Percentiles rank a stretch among this genome's conserved stretches.
phyloP scores from a whole-genome alignment of 164 flowering plant genomes.

The Magnolia kwangsiensis region DNA sequence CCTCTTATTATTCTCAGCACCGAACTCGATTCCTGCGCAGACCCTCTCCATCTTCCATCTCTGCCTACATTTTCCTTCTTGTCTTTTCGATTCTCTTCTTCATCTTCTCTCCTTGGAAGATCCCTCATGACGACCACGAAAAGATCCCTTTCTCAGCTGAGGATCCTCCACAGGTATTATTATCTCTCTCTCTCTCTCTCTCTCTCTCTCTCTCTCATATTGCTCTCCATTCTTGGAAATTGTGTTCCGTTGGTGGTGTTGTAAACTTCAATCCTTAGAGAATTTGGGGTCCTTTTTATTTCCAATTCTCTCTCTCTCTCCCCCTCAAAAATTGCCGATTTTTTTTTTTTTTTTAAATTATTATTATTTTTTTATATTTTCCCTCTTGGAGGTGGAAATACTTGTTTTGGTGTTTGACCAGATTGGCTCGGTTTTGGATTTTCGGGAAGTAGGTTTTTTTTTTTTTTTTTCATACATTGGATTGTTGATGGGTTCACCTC shows the following conservation, averaged over 20 bases:
- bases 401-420: neutral
- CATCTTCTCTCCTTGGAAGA: constrained; percentile 6
- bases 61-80: constrained; percentile 7
- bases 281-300: too few relatives aligned
- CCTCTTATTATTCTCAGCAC: constrained; percentile 1
- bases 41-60: constrained; percentile 3
- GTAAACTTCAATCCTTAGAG: too few relatives aligned
- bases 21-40: neutral
- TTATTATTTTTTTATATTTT: neutral
- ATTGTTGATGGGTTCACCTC: neutral
- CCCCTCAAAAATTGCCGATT: neutral
- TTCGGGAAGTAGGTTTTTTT: neutral
- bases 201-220: neutral
- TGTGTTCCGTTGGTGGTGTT: too few relatives aligned
- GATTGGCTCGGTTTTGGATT: neutral
- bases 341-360: neutral
- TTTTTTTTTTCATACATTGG: neutral
- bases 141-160: neutral
- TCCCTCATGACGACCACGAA: neutral
- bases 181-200: neutral
- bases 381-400: neutral
- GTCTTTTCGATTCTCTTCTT: constrained; percentile 7
- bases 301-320: too few relatives aligned
- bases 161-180: neutral
- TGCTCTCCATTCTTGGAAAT: too few relatives aligned